Conservation (phyloP, 2,329 filamentous ascomycete species). For the Stromatinia cepivora region DNA sequence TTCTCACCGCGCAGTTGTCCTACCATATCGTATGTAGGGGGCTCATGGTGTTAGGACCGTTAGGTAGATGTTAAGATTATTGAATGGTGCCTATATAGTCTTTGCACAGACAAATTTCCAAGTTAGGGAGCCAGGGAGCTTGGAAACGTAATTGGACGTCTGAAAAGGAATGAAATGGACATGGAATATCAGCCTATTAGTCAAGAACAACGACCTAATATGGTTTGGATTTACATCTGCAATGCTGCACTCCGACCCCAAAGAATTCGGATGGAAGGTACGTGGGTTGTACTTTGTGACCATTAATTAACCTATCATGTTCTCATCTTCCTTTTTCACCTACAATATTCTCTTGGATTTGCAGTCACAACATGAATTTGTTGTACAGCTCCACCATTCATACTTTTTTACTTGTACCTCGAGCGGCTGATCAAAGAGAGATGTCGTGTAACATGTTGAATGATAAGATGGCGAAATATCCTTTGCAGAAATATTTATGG, state of each 20-base stretch:
- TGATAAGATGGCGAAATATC: constrained; percentile 11
- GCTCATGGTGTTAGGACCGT: not conserved
- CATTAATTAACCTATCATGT: not conserved
- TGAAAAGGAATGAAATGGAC: too few relatives aligned
- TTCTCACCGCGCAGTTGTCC: not conserved
- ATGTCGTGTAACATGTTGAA: not conserved
- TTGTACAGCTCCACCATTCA: constrained; percentile 1
- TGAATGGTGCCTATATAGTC: not conserved
- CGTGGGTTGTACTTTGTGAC: not conserved
- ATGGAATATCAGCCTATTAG: too few relatives aligned
- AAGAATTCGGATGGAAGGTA: not conserved
- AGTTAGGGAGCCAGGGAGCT: too few relatives aligned
- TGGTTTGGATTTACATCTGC: not conserved
- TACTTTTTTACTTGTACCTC: not conserved
- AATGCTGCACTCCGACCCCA: not conserved
- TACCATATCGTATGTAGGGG: not conserved
- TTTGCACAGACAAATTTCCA: too few relatives aligned
- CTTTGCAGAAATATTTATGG: not conserved
- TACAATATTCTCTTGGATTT: not conserved
- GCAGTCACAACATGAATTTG: not conserved
- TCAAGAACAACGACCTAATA: too few relatives aligned
- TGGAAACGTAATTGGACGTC: too few relatives aligned
- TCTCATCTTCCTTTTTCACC: not conserved
- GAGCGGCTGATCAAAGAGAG: not conserved
- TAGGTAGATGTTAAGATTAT: not conserved